A percentile compares a stretch with the other conserved stretches of the same genome.
Conservation (phyloP, 2,329 filamentous ascomycete species). For the Pyrenochaeta sp. region DNA sequence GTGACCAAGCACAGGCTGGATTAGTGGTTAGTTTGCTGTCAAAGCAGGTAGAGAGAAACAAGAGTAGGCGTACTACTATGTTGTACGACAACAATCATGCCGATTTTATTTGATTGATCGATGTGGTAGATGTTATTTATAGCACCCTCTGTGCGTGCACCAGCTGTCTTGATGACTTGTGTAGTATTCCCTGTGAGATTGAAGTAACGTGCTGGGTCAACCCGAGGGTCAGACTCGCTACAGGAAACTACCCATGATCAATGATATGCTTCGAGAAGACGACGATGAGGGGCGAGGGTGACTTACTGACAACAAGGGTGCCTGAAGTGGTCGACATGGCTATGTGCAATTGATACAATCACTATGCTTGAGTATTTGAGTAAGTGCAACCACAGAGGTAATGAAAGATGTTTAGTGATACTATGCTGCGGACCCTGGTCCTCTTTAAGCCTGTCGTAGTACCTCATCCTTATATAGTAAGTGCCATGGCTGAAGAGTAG, state of each 20-base stretch:
- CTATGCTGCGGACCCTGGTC: background rate
- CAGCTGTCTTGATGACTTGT: constrained; percentile 24
- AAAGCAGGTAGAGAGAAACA: background rate
- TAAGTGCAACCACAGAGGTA: no score
- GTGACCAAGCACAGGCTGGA: constrained; percentile 18
- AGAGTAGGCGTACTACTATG: constrained; percentile 21
- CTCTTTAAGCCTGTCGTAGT: background rate
- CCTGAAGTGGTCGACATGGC: constrained; percentile 6
- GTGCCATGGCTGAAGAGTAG: no score
- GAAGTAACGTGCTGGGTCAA: constrained; percentile 30
- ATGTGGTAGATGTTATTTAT: constrained; percentile 21
- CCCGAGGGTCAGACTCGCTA: constrained; percentile 11
- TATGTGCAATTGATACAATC: background rate
- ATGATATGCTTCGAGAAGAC: background rate
- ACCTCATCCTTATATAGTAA: background rate
- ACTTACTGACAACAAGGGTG: constrained; percentile 7
- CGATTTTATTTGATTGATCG: constrained; percentile 18
- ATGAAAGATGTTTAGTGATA: background rate
- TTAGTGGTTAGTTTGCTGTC: background rate
- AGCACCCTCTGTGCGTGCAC: constrained; percentile 15
- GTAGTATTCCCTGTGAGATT: constrained; percentile 28
- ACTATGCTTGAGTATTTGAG: background rate
- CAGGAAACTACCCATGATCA: constrained; percentile 20
- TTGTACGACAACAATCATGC: constrained; percentile 32
- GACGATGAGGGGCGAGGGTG: background rate